These are phyloP conservation scores for Pseudogymnoascus verrucosus DNA, from an alignment of 2,329 filamentous ascomycete species.

Conservation along the genomic window DNA sequence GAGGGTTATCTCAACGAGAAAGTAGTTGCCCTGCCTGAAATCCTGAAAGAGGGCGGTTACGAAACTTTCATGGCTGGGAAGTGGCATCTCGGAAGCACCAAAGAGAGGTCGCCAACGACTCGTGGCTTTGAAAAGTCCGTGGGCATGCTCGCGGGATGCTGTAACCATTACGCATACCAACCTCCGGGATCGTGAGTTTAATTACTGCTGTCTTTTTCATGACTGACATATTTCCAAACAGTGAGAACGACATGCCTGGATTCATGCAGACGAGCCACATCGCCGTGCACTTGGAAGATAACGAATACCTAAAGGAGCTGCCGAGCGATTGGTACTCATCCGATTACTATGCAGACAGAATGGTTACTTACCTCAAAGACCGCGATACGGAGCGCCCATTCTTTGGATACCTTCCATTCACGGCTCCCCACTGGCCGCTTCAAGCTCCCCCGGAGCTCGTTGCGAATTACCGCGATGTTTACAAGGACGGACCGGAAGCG, in stretches of 20 bases:
- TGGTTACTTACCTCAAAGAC: conserved; percentile 43
- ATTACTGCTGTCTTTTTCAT: neutral
- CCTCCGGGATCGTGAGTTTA: conserved; percentile 18
- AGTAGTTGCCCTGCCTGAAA: conserved; percentile 43
- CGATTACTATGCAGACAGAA: conserved; percentile 43
- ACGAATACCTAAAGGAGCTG: neutral
- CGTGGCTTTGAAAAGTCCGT: conserved; percentile 47
- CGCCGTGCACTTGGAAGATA: conserved; percentile 18
- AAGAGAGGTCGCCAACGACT: conserved; percentile 40
- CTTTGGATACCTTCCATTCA: conserved; percentile 54
- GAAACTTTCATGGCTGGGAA: conserved; percentile 47
- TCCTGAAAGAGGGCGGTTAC: conserved; percentile 44
- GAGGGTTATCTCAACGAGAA: conserved; percentile 48
- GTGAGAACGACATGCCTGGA: conserved; percentile 21
- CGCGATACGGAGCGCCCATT: conserved; percentile 40
- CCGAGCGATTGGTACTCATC: conserved; percentile 47
- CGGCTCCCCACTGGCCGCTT: conserved; percentile 56
- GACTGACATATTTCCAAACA: neutral
- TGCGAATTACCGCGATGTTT: conserved; percentile 40
- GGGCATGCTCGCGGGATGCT: conserved; percentile 45
- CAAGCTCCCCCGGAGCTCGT: conserved; percentile 45
- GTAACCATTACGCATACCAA: conserved; percentile 33
- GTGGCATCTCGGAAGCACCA: conserved; percentile 45
- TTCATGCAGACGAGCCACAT: conserved; percentile 34
- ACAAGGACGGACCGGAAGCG: conserved; percentile 42